A percentile compares a stretch with the other conserved stretches of the same genome.
Evolutionary conservation across 805 yeast genomes (phyloP).

Genomic region (Cephaloascus fragrans): DNA sequence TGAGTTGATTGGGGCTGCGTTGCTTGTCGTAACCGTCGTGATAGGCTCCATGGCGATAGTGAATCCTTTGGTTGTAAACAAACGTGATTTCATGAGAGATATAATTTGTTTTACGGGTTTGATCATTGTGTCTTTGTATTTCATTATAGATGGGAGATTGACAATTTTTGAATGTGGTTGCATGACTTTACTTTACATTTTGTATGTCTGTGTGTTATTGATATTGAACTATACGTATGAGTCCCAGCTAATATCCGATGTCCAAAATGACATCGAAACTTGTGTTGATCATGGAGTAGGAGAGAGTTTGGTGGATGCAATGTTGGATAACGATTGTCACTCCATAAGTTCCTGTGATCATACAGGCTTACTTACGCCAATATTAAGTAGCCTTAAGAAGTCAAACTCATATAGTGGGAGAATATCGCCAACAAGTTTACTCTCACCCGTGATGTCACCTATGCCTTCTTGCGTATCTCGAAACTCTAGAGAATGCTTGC

Average conservation of each 20-base stretch:
- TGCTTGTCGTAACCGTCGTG: conserved; percentile 27
- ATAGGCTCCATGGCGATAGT: conserved; percentile 27
- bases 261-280: too few species aligned
- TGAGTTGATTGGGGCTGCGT: conserved; percentile 30
- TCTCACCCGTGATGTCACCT: not conserved
- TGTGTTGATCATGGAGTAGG: too few species aligned
- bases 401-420: not conserved
- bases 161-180: not conserved
- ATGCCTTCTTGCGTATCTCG: not conserved
- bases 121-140: not conserved
- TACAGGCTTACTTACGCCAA: too few species aligned
- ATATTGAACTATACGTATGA: too few species aligned
- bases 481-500: not conserved
- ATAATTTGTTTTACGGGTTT: not conserved
- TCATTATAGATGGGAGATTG: not conserved
- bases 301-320: too few species aligned
- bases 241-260: too few species aligned
- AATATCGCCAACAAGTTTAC: not conserved
- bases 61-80: conserved; percentile 27
- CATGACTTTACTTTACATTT: not conserved
- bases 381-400: too few species aligned
- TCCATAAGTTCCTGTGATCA: too few species aligned
- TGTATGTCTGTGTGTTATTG: not conserved
- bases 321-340: too few species aligned
- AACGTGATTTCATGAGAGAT: conserved; percentile 21